Base-by-base conservation (phyloP, 305 asterid species). In the Fraxinus xanthoxyloides region DNA sequence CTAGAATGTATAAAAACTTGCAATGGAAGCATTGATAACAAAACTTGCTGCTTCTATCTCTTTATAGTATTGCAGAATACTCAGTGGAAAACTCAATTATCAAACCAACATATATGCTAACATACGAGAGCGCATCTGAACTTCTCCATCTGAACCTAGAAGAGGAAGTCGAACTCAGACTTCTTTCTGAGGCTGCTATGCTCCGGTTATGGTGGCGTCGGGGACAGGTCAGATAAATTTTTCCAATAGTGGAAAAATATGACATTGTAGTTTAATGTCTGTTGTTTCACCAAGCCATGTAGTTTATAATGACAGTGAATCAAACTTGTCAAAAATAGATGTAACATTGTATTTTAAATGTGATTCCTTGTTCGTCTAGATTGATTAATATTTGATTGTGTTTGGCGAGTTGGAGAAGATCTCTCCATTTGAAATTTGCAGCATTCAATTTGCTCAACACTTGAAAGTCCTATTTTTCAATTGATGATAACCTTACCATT, bases 61-160 rank as follows among this genome's bases (percentile, higher is more conserved):
- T 84, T 81, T 85, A 69, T 85, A 94, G 99, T 89, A 92, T 94
- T 87, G 94, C 98, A 85, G 99, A 94, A 86, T 94, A 93, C 88
- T 83, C 88, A 0, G 95, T 96, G 87, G 98, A 94, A 59, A 96
- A 93, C 87, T 90, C 99, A 75, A 51, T 93, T 72, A 93, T 96
- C 89, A 93, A 85, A 82, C 99, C 98, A 30, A 96, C 99, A 21
- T 93, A 94, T 89, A 94, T 96, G 99, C 89, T 96, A 73, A 96
- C 98, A 3, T 96, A 96, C 86, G 98, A 96, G 92, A 96, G 94
- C 78, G 99, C 99, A 75, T 86, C 97, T 54, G 97, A 94, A 91
- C 99, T 96, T 79, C 97, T 96, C 76, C 92, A 92, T 87, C 83
- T 94, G 89, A 93, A 94, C 91, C 92, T 96, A 79, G 93, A 91